Percentiles rank a stretch among this genome's conserved stretches.
Conservation (phyloP, 352 stramenopile genomes). For the Phytophthora cryptogea region DNA sequence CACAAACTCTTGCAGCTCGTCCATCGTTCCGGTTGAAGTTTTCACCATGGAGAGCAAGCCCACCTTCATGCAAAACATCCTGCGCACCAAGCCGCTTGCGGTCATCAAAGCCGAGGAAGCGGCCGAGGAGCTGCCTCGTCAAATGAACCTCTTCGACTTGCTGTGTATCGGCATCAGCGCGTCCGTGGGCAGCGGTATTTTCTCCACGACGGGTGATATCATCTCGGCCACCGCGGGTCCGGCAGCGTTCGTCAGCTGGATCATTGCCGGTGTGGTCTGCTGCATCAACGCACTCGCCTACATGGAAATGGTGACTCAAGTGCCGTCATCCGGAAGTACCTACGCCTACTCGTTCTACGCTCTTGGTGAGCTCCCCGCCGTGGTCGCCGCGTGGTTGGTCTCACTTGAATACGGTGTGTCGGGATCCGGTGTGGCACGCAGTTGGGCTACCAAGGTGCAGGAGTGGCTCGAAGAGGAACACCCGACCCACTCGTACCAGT, state of each 20-base stretch:
- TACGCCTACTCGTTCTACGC: slow-evolving; percentile 94
- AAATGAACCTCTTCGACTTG: slow-evolving; percentile 89
- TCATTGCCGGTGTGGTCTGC: slow-evolving; percentile 80
- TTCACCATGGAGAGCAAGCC: slow-evolving; percentile 40
- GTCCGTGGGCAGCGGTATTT: slow-evolving; percentile 92
- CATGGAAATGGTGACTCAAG: slow-evolving; percentile 87
- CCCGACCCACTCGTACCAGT: slow-evolving; percentile 44
- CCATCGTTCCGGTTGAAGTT: background rate
- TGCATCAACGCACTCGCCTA: slow-evolving; percentile 88
- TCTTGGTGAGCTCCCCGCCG: slow-evolving; percentile 92
- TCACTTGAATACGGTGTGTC: slow-evolving; percentile 94
- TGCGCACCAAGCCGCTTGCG: slow-evolving; percentile 75
- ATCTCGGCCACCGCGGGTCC: slow-evolving; percentile 82
- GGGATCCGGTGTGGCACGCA: slow-evolving; percentile 89
- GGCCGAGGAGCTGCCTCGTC: slow-evolving; percentile 62
- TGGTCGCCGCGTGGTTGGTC: slow-evolving; percentile 85
- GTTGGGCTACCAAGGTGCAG: slow-evolving; percentile 92
- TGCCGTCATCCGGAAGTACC: slow-evolving; percentile 89
- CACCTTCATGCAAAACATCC: slow-evolving; percentile 52
- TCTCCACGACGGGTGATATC: slow-evolving; percentile 81
- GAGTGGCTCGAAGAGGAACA: slow-evolving; percentile 60
- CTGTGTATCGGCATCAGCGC: slow-evolving; percentile 91
- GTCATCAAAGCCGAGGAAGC: slow-evolving; percentile 82
- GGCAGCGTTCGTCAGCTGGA: slow-evolving; percentile 80
- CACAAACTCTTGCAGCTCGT: background rate